A percentile compares a stretch with the other conserved stretches of the same genome.
These are phyloP conservation scores for Fusarium sp. DNA, from an alignment of 2,329 filamentous ascomycete genomes.

Conservation along the genomic window DNA sequence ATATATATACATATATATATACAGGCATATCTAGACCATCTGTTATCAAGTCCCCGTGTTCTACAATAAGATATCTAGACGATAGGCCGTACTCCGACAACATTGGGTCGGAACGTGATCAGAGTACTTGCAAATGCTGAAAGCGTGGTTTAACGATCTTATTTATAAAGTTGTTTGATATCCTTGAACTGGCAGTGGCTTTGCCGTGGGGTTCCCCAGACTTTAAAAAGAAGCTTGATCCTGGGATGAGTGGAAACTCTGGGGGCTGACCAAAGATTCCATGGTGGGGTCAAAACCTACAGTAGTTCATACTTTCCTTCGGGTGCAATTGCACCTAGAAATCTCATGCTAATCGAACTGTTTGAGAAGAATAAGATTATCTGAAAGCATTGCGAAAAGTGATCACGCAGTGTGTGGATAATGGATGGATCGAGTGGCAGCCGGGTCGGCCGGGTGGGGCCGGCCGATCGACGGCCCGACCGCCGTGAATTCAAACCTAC, in stretches of 20 bases:
- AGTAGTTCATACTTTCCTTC: neutral
- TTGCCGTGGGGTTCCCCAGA: slow-evolving; percentile 11
- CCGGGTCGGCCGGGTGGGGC: slow-evolving; percentile 34
- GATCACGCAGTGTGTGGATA: neutral
- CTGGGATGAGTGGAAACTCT: slow-evolving; percentile 1
- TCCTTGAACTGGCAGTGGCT: neutral
- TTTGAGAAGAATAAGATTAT: neutral
- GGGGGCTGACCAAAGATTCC: neutral
- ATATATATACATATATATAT: too few species aligned
- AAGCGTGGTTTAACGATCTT: neutral
- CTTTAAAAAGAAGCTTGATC: slow-evolving; percentile 13
- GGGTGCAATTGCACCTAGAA: neutral
- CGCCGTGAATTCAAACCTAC: slow-evolving; percentile 15
- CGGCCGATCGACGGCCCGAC: slow-evolving; percentile 29
- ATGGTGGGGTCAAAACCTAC: neutral
- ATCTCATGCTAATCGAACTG: neutral
- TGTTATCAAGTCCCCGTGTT: neutral
- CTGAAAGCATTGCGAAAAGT: neutral
- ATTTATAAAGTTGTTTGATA: neutral
- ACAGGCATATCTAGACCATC: neutral
- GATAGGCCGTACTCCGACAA: neutral
- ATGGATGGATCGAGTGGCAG: neutral
- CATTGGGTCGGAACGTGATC: neutral
- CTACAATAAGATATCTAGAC: neutral
- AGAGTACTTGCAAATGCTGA: neutral